These are phyloP conservation scores for Musa beccarii DNA, from an alignment of 176 grass and related monocot genomes.

Conservation along the genomic window DNA sequence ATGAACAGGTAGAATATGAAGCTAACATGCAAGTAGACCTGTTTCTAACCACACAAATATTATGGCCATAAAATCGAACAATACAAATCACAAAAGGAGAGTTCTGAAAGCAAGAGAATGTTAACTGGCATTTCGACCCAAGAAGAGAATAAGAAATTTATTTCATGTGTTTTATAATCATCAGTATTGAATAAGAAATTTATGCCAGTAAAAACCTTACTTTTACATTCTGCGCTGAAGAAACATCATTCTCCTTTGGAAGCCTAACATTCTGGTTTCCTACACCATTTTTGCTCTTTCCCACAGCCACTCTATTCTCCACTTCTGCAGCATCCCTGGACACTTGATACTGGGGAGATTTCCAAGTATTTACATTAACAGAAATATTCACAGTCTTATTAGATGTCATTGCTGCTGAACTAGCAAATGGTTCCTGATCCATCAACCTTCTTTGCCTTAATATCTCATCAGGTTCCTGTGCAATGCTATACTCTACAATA, in stretches of 20 bases:
- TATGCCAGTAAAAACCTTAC: constrained; percentile 24
- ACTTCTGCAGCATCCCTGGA: constrained; percentile 57
- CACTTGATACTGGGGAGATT: constrained; percentile 39
- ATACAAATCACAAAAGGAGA: too few relatives aligned
- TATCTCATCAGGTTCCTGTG: constrained; percentile 36
- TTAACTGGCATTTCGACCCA: not conserved
- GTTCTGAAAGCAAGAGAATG: not conserved
- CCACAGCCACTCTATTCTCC: constrained; percentile 25
- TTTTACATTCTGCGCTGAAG: constrained; percentile 31
- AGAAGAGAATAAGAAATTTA: not conserved
- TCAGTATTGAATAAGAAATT: not conserved
- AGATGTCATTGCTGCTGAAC: constrained; percentile 37
- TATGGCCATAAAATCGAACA: too few relatives aligned
- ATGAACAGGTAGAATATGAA: too few relatives aligned
- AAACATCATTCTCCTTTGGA: constrained; percentile 24
- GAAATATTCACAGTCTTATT: constrained; percentile 35
- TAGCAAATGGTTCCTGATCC: constrained; percentile 29
- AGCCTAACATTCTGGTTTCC: constrained; percentile 28
- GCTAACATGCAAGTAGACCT: too few relatives aligned
- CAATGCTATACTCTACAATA: constrained; percentile 24
- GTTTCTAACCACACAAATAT: too few relatives aligned
- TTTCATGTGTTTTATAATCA: not conserved
- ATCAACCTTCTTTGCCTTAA: constrained; percentile 37
- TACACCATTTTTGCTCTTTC: constrained; percentile 30
- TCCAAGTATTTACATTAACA: constrained; percentile 41